Base-by-base conservation (phyloP, 2,329 filamentous ascomycete species). In the Colletotrichum chrysophilum region DNA sequence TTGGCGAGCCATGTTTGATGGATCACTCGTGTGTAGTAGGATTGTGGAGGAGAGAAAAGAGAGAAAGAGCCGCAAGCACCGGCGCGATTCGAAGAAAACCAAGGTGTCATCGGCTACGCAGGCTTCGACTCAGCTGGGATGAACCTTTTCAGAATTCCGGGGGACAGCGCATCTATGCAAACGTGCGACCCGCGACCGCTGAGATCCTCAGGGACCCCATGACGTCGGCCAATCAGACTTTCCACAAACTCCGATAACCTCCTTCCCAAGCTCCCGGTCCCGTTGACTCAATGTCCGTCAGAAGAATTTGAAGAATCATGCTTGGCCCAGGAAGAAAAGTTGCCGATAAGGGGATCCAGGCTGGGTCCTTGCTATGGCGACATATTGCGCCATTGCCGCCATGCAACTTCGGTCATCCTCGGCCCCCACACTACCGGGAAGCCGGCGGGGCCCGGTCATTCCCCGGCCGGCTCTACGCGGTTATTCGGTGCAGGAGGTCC, bases 361-460 rank as follows among this genome's bases (percentile, higher is more conserved):
- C 36, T 65, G 70, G 58, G 48, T 34, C 64, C 34, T 52, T 43
- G 64, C 14, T 56, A 76, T 69, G 55, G 74, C 74, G 70, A 73
- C 74, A 74, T 66, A 74, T 74, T 65, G 70, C 74, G 74, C 74
- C 64, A 76, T 76, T 56, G 61, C 62, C 34, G 38, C 48, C 28
- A 65, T 65, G 56, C 74, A 58, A 75, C 21, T 65, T 74, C 70
- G 74, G 74, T 36, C 21, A 32, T 36, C 21, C n/a, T 62, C 38
- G 62, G 73, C 32, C 73, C 55, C 70, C 73, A 68, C 70, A 48
- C 18, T 38, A 36, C 43, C 70, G 74, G 65, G 34, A 60, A 21
- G 43, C 18, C 64, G 34, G 70, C 32, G 64, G 38, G 12, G 55
- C 28, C 70, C 43, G 70, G 74, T 64, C 10, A 18, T 36, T 65